These are phyloP conservation scores for Trichoderma breve DNA, from an alignment of 2,329 filamentous ascomycete species.

Conservation along the genomic window DNA sequence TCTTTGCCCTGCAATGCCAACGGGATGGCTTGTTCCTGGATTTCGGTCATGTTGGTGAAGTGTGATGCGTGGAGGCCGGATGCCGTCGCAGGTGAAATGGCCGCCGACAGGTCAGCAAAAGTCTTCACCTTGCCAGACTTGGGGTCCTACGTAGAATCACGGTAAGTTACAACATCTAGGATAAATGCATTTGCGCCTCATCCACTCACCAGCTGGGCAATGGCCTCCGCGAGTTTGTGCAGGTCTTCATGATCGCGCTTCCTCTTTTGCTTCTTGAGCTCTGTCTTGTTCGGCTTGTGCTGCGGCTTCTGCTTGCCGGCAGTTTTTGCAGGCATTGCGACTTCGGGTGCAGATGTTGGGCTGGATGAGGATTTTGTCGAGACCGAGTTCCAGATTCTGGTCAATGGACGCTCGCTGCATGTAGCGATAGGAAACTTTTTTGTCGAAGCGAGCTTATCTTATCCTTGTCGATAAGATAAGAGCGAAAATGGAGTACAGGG, in stretches of 20 bases:
- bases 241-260: conserved; percentile 40
- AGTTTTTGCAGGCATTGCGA: conserved; percentile 21
- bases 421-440: conserved; percentile 19
- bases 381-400: not conserved
- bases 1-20: conserved; percentile 81
- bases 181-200: not conserved
- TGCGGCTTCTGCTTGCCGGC: conserved; percentile 28
- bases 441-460: not conserved
- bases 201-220: conserved; percentile 34
- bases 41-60: conserved; percentile 86
- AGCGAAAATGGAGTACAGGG: not conserved
- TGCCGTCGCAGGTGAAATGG: conserved; percentile 71
- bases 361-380: not conserved
- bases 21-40: conserved; percentile 87
- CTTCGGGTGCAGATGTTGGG: not conserved
- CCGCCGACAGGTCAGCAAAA: conserved; percentile 75
- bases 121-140: conserved; percentile 59
- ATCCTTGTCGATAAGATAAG: conserved; percentile 8
- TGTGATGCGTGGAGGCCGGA: conserved; percentile 80
- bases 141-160: conserved; percentile 49
- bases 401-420: not conserved
- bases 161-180: not conserved
- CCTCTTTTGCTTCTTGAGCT: conserved; percentile 38
- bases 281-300: conserved; percentile 33
- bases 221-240: conserved; percentile 34